Conservation (phyloP, 305 asterid species). For the Fraxinus nigra region DNA sequence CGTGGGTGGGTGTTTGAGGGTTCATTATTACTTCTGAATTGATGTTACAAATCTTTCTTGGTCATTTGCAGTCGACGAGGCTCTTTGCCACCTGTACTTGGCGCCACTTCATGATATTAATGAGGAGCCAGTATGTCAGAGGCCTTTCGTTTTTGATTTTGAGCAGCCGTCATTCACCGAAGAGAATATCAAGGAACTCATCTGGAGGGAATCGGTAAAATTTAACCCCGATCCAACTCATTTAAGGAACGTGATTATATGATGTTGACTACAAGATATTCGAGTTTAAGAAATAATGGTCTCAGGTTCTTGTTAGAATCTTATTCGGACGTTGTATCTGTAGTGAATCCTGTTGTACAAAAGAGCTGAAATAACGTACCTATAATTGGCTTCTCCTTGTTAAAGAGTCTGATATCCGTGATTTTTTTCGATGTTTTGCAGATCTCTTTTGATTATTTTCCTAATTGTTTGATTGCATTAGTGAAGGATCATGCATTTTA, state of each 20-base stretch:
- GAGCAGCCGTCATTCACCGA: slow-evolving; percentile 87
- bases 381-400: neutral
- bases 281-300: slow-evolving; percentile 25
- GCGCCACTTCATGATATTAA: slow-evolving; percentile 80
- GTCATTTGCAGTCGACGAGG: slow-evolving; percentile 61
- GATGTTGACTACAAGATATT: slow-evolving; percentile 25
- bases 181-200: slow-evolving; percentile 86
- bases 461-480: neutral
- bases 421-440: neutral
- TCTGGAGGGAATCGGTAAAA: slow-evolving; percentile 72
- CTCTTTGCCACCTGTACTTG: slow-evolving; percentile 82
- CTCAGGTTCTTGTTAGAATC: slow-evolving; percentile 19
- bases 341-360: slow-evolving; percentile 3
- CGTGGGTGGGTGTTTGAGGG: neutral
- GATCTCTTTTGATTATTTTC: neutral
- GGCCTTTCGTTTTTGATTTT: slow-evolving; percentile 69
- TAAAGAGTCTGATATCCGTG: neutral
- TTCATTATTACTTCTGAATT: neutral
- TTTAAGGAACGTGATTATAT: slow-evolving; percentile 38
- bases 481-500: neutral
- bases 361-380: neutral
- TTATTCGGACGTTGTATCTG: slow-evolving; percentile 19
- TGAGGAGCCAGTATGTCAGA: slow-evolving; percentile 83
- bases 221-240: slow-evolving; percentile 76
- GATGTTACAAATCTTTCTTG: neutral